These are phyloP conservation scores for Sphenostylis stenocarpa DNA, from an alignment of 306 rosid genomes.

Conservation along the genomic window DNA sequence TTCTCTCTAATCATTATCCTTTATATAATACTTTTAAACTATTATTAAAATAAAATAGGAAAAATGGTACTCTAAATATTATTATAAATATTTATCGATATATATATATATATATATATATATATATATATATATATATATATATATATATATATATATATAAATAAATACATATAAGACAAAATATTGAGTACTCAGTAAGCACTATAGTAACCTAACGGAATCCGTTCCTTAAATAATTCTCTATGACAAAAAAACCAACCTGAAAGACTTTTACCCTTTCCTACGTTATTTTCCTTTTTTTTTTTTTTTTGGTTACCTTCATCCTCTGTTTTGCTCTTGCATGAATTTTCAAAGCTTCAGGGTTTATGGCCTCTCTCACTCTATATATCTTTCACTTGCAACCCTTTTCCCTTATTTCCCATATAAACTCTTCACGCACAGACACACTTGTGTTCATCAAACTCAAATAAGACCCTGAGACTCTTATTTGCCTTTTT, in stretches of 20 bases:
- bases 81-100: too few relatives aligned
- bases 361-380: slow-evolving; percentile 49
- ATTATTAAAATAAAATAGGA: too few relatives aligned
- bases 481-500: background rate
- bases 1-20: too few relatives aligned
- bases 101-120: too few relatives aligned
- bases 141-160: too few relatives aligned
- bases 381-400: background rate
- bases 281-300: background rate
- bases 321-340: background rate
- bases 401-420: background rate
- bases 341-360: background rate
- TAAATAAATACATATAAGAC: too few relatives aligned
- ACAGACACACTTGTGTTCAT: background rate
- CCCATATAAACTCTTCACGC: background rate
- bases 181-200: background rate
- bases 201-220: background rate
- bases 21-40: too few relatives aligned
- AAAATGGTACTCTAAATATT: too few relatives aligned
- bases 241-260: background rate
- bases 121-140: too few relatives aligned
- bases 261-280: background rate
- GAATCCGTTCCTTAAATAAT: background rate
- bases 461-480: background rate
- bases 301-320: background rate